These are phyloP conservation scores for baker's yeast (Saccharomyces cerevisiae) DNA, from an alignment of 805 yeast species.

Conservation along the genomic window DNA sequence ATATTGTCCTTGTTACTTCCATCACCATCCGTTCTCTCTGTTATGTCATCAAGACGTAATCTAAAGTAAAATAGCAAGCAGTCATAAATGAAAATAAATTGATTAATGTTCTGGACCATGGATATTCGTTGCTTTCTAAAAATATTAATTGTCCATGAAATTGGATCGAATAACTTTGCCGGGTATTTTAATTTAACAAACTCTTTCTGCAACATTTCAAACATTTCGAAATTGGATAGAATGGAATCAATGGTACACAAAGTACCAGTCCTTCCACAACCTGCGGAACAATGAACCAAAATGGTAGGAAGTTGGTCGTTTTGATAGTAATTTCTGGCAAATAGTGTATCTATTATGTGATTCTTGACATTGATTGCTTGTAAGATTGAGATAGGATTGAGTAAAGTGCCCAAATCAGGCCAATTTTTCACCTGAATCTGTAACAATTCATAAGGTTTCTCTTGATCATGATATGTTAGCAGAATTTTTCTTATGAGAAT, in stretches of 20 bases:
- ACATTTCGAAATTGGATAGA: constrained; percentile 32
- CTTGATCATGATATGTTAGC: constrained; percentile 29
- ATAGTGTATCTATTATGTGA: constrained; percentile 30
- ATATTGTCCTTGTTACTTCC: not conserved
- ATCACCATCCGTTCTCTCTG: not conserved
- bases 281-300: constrained; percentile 89
- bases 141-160: constrained; percentile 53
- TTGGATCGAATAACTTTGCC: constrained; percentile 37
- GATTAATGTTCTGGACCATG: constrained; percentile 78
- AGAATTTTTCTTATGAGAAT: constrained; percentile 32
- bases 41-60: constrained; percentile 12
- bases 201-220: constrained; percentile 14
- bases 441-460: constrained; percentile 39
- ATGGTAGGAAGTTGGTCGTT: constrained; percentile 40
- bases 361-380: constrained; percentile 43
- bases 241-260: constrained; percentile 63
- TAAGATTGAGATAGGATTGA: constrained; percentile 49
- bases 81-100: constrained; percentile 68
- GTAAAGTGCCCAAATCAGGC: constrained; percentile 72
- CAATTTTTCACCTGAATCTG: constrained; percentile 76
- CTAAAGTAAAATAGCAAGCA: constrained; percentile 31
- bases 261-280: constrained; percentile 94
- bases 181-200: constrained; percentile 6
- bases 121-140: constrained; percentile 69
- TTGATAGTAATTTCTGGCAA: constrained; percentile 6